Base-by-base conservation (phyloP, 108 stramenopile species). In the Tribonema minus region DNA sequence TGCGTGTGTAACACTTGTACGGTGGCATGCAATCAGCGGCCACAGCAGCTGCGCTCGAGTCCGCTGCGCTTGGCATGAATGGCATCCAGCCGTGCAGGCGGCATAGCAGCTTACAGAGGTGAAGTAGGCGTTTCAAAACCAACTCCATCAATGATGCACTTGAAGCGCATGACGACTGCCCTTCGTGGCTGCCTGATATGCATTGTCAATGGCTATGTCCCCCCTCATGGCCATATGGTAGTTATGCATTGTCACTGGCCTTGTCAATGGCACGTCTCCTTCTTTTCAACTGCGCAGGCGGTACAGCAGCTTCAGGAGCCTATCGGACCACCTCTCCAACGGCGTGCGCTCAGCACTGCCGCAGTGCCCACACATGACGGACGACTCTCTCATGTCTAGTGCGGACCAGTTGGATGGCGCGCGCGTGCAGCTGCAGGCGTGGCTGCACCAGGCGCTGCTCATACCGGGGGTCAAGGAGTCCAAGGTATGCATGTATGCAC, bases 391-490 rank as follows among this genome's bases (percentile, higher is more conserved):
- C 15, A 72, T 72, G 71, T 37, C 61, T n/a, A 61, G 61, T 26
- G 71, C n/a, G 26, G 71, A 70, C 25, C 58, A 70, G 71, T 66
- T 83, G 80, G 82, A 83, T n/a, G 34, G 69, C n/a, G 73, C 72
- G 37, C 66, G 82, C 27, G 54, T 70, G 54, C 34, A 67, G 46
- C 71, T 83, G 31, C 69, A 83, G 36, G 64, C 64, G 25, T 83
- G 82, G 82, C 80, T 83, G 25, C 73, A 74, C 41, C 40, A 39
- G 3, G 62, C 46, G 15, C 46, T 74, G 2, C 64, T 54, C 1
- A 62, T 54, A 7, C 73, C 63, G 6, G 73, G 73, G 30, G 71
- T 72, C 25, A 61, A 39, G 61, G 71, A 72, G 59, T 60, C 59
- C 70, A 58, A 71, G 70, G 70, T 61, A 12, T 61, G 61, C n/a